These are phyloP conservation scores for Fraxinus sp. DNA, from an alignment of 305 asterid genomes.

Conservation along the genomic window DNA sequence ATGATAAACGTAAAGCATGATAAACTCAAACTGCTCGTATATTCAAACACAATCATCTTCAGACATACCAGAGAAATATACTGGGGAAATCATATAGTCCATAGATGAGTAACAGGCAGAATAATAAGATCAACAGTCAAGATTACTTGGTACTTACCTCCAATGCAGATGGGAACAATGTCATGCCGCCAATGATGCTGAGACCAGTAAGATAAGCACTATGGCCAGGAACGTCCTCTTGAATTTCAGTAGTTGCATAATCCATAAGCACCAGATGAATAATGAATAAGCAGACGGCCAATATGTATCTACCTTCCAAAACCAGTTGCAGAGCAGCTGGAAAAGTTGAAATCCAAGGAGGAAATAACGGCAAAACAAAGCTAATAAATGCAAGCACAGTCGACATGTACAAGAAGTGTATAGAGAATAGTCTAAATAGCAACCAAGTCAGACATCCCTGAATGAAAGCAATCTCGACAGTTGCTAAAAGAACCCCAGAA, in stretches of 20 bases:
- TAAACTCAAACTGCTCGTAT: neutral
- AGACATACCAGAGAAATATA: neutral
- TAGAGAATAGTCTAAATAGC: slow-evolving; percentile 64
- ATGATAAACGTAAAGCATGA: neutral
- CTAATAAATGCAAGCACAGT: slow-evolving; percentile 79
- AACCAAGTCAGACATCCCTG: slow-evolving; percentile 97
- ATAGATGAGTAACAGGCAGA: neutral
- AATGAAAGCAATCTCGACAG: slow-evolving; percentile 81
- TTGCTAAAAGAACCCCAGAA: slow-evolving; percentile 82
- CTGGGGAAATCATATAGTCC: neutral
- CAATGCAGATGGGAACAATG: slow-evolving; percentile 78
- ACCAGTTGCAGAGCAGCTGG: slow-evolving; percentile 80
- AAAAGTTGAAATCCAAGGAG: slow-evolving; percentile 72
- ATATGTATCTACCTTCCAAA: slow-evolving; percentile 68
- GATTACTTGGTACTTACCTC: slow-evolving; percentile 50
- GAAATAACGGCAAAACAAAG: slow-evolving; percentile 78
- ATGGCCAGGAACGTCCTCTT: slow-evolving; percentile 86
- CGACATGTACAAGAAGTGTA: slow-evolving; percentile 90
- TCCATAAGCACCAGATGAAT: slow-evolving; percentile 81
- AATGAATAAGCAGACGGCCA: slow-evolving; percentile 52
- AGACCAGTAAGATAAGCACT: slow-evolving; percentile 88
- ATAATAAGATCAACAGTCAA: neutral
- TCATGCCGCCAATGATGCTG: slow-evolving; percentile 94
- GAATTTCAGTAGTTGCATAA: slow-evolving; percentile 72
- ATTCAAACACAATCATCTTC: neutral